Percentiles rank a stretch among this genome's conserved stretches.
phyloP scores from a whole-genome alignment of 2,329 filamentous ascomycete species.

The Helotiales sp. region DNA sequence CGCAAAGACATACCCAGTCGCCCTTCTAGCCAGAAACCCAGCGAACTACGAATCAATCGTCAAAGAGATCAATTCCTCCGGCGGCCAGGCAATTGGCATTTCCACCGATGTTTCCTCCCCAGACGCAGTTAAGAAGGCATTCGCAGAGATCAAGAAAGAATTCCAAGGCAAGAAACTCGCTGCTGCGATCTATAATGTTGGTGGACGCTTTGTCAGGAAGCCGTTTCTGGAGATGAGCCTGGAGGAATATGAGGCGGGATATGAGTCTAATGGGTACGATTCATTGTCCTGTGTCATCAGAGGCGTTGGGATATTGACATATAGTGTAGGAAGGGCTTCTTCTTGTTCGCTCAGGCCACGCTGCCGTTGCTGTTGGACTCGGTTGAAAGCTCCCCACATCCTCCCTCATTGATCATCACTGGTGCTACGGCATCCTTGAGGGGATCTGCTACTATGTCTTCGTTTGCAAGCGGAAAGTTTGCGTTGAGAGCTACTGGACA shows the following conservation, averaged over 20 bases:
- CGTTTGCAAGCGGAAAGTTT: slow-evolving; percentile 80
- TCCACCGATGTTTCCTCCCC: slow-evolving; percentile 62
- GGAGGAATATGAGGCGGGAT: slow-evolving; percentile 49
- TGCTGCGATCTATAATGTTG: slow-evolving; percentile 72
- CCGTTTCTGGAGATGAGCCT: slow-evolving; percentile 57
- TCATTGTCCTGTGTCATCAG: not conserved
- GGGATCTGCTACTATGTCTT: slow-evolving; percentile 66
- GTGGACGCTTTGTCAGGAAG: slow-evolving; percentile 48
- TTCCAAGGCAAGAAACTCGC: slow-evolving; percentile 55
- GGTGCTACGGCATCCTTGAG: slow-evolving; percentile 81
- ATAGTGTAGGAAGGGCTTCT: slow-evolving; percentile 54
- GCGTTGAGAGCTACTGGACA: slow-evolving; percentile 73
- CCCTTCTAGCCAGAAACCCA: slow-evolving; percentile 69
- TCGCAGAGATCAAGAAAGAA: slow-evolving; percentile 61
- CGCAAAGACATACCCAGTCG: slow-evolving; percentile 67
- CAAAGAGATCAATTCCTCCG: slow-evolving; percentile 64
- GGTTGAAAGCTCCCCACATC: slow-evolving; percentile 53
- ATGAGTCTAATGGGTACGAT: slow-evolving; percentile 51
- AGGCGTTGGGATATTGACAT: not conserved
- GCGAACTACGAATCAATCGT: slow-evolving; percentile 67
- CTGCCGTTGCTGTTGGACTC: slow-evolving; percentile 70
- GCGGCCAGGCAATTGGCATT: slow-evolving; percentile 71
- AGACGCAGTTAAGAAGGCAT: slow-evolving; percentile 53
- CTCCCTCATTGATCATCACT: slow-evolving; percentile 81
- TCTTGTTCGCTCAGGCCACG: slow-evolving; percentile 71